These are phyloP conservation scores for Blastomyces percursus DNA, from an alignment of 2,329 filamentous ascomycete genomes.

Conservation along the genomic window DNA sequence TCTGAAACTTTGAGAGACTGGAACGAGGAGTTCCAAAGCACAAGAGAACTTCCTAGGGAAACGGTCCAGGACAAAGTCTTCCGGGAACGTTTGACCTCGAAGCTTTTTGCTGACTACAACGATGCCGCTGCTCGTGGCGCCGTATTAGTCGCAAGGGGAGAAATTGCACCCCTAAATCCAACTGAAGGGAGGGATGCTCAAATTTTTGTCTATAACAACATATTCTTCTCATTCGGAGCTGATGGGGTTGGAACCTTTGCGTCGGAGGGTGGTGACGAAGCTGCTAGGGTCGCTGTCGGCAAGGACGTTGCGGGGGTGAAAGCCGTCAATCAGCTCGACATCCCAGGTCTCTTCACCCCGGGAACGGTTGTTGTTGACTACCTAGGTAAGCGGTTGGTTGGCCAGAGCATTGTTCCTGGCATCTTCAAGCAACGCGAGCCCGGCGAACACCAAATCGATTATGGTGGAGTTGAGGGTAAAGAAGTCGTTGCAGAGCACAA, in stretches of 20 bases:
- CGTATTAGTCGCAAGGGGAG: conserved; percentile 80
- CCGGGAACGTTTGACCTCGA: conserved; percentile 83
- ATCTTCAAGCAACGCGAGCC: conserved; percentile 98
- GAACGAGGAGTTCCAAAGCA: conserved; percentile 99
- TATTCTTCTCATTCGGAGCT: conserved; percentile 97
- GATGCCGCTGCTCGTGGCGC: conserved; percentile 89
- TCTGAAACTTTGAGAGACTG: conserved; percentile 91
- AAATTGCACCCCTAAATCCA: conserved; percentile 87
- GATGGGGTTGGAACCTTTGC: conserved; percentile 97
- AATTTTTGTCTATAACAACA: conserved; percentile 99
- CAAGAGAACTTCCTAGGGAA: conserved; percentile 84
- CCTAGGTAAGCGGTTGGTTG: conserved; percentile 90
- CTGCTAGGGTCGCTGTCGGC: conserved; percentile 85
- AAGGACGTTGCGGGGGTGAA: conserved; percentile 94
- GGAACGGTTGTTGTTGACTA: conserved; percentile 97
- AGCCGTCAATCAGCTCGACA: conserved; percentile 93
- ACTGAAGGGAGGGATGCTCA: conserved; percentile 88
- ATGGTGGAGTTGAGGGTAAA: conserved; percentile 94
- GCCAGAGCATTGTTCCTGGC: conserved; percentile 93
- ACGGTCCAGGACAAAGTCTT: conserved; percentile 93
- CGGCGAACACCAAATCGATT: conserved; percentile 97
- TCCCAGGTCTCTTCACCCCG: conserved; percentile 85
- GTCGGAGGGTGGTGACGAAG: conserved; percentile 91
- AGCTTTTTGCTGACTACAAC: conserved; percentile 95
- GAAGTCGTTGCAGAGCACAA: conserved; percentile 87